Percentiles rank a stretch among this genome's conserved stretches.
phyloP scores from a whole-genome alignment of 108 stramenopile species.

The Aurantiochytrium sp. region DNA sequence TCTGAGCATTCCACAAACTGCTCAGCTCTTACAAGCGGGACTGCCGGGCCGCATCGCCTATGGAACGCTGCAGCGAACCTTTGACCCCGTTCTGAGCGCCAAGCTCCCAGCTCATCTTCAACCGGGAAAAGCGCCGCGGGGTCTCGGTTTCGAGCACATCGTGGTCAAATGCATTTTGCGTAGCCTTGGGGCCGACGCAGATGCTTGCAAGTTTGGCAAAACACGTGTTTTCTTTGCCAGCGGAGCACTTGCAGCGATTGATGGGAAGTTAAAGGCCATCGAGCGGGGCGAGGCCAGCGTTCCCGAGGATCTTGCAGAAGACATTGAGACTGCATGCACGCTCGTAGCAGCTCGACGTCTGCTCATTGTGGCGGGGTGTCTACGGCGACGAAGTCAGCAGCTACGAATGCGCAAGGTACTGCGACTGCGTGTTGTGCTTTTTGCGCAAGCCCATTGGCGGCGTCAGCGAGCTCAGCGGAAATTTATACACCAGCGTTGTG shows the following conservation, averaged over 20 bases:
- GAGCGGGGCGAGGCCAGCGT: background rate
- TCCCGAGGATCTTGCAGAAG: background rate
- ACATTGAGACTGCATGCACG: background rate
- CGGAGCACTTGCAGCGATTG: background rate
- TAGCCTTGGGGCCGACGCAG: background rate
- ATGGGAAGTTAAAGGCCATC: background rate
- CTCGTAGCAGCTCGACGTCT: background rate
- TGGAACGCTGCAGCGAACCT: background rate
- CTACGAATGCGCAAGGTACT: background rate
- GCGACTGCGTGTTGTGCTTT: background rate
- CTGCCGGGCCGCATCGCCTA: background rate
- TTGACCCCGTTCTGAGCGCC: background rate
- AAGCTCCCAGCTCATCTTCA: background rate
- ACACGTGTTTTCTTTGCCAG: background rate
- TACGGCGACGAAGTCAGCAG: background rate
- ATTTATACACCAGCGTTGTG: background rate
- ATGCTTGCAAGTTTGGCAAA: background rate
- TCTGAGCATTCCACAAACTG: constrained; percentile 11
- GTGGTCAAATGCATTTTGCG: background rate
- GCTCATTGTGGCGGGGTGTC: background rate
- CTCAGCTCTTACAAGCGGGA: background rate
- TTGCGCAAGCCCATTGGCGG: background rate
- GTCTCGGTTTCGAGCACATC: background rate
- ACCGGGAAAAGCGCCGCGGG: background rate
- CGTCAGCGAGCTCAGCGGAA: background rate